Evolutionary conservation across 225 moss, liverwort and hornwort genomes (phyloP), one percentile per base, ranked within the genome.

Genomic region (Ulota crispa): DNA sequence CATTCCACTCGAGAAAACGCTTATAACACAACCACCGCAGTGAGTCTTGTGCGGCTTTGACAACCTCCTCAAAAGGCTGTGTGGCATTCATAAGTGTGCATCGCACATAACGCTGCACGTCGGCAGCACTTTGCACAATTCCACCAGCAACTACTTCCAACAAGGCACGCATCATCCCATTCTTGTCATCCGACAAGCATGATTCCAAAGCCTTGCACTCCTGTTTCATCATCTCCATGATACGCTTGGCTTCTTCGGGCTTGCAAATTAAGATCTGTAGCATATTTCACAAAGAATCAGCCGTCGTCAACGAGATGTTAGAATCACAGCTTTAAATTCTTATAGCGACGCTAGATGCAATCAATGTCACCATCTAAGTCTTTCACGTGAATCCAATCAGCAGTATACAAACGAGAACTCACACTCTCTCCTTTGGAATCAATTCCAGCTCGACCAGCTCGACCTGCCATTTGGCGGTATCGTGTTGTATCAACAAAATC

Each of bases 401-500:
- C 72, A 80, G 68, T 41, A 64, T 24, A 50, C 20, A 77, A 62
- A 77, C 3, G 61, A 75, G 18, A 53, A 88, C 97, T 78, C 90
- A 98, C 98, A 91, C 98, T 98, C 87, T 98, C 98, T 82, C 98
- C 98, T 90, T 91, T 95, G 39, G 92, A 88, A 81, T 98, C 98
- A 73, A 98, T 92, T 74, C 98, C 98, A 45, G 98, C 94, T 80
- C 98, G 94, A 77, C 98, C 98, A 90, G 98, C 98, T 77, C 98
- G 93, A 81, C 98, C 98, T 79, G 98, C 91, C 98, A 98, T 98
- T 81, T 98, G 98, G 57, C 93, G 92, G 77, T 98, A 98, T 72
- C 95, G 89, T 73, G 95, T 95, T 77, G 89, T 92, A 83, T 98
- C 98, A 67, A 98, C 76, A 85, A 92, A 98, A 55, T 98, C 98